Percentiles rank a stretch among this genome's conserved stretches.
Evolutionary conservation across 1,139 yeast species (phyloP).

Genomic region (Yamadazyma conglobata): DNA sequence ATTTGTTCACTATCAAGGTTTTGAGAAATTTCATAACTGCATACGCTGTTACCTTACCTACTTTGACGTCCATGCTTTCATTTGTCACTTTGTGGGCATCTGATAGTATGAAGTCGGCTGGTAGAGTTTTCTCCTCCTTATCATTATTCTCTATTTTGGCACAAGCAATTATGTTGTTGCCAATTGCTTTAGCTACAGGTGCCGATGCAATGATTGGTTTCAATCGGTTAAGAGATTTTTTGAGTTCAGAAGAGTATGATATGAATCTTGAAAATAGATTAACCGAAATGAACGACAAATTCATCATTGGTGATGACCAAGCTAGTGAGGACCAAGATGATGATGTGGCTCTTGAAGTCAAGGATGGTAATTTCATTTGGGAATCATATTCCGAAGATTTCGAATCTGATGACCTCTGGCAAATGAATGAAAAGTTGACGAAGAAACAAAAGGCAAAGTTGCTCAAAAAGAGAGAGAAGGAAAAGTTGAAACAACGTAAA

Average conservation of each 20-base stretch:
- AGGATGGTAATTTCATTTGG: constrained; percentile 35
- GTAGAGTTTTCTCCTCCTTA: constrained; percentile 49
- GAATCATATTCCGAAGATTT: constrained; percentile 30
- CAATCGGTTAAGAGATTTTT: constrained; percentile 41
- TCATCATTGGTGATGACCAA: constrained; percentile 18
- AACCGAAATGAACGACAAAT: constrained; percentile 15
- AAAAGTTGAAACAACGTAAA: constrained; percentile 10
- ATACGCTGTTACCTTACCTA: constrained; percentile 45
- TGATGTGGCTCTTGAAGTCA: constrained; percentile 23
- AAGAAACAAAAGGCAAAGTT: constrained; percentile 15
- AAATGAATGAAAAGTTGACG: constrained; percentile 15
- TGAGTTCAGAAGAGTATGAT: constrained; percentile 37
- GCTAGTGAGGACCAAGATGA: constrained; percentile 4
- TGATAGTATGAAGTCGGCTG: constrained; percentile 33
- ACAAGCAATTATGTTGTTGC: constrained; percentile 49
- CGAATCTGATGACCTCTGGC: constrained; percentile 26
- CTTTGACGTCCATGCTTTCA: constrained; percentile 38
- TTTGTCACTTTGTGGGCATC: constrained; percentile 46
- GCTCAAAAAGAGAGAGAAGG: constrained; percentile 17
- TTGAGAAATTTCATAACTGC: constrained; percentile 46
- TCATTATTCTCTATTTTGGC: constrained; percentile 51
- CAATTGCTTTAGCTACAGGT: constrained; percentile 52
- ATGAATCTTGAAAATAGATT: constrained; percentile 22
- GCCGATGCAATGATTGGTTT: constrained; percentile 55
- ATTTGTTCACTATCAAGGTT: constrained; percentile 41